phyloP scores from a whole-genome alignment of 352 stramenopile species.

The Globisporangium barbulae region DNA sequence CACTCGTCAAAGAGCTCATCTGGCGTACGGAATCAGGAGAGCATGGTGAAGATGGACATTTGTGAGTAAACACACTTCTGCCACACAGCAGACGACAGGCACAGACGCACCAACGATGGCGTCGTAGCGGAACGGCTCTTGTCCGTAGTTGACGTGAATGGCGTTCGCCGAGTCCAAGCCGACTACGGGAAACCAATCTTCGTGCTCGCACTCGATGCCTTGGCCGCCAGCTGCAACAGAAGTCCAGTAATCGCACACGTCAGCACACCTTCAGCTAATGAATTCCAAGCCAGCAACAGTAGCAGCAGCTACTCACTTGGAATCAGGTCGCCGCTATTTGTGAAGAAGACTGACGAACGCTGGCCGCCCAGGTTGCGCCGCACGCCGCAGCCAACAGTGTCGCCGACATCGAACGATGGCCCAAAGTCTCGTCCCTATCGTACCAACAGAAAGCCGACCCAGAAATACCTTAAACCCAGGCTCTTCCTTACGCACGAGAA shows the following conservation, averaged over 20 bases:
- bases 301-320: conserved; percentile 21
- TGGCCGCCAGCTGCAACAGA: conserved; percentile 22
- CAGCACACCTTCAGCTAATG: not conserved
- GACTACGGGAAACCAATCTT: conserved; percentile 72
- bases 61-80: too few species aligned
- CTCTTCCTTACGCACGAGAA: too few species aligned
- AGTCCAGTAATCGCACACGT: not conserved
- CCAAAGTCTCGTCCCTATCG: conserved; percentile 52
- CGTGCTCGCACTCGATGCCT: conserved; percentile 38
- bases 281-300: too few species aligned
- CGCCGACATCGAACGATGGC: conserved; percentile 47
- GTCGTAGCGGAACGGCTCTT: conserved; percentile 59
- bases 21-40: conserved; percentile 6
- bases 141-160: conserved; percentile 82
- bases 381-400: conserved; percentile 76
- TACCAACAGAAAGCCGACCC: not conserved
- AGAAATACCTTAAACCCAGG: too few species aligned
- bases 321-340: conserved; percentile 64
- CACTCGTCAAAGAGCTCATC: conserved; percentile 57
- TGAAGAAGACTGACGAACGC: conserved; percentile 65
- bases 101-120: conserved; percentile 34
- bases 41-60: too few species aligned
- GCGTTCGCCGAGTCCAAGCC: conserved; percentile 77
- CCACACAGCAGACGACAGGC: too few species aligned
- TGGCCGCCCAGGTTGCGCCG: conserved; percentile 32